Evolutionary conservation across 2,329 filamentous ascomycete genomes (phyloP).

Genomic region (Fusarium robinianum): DNA sequence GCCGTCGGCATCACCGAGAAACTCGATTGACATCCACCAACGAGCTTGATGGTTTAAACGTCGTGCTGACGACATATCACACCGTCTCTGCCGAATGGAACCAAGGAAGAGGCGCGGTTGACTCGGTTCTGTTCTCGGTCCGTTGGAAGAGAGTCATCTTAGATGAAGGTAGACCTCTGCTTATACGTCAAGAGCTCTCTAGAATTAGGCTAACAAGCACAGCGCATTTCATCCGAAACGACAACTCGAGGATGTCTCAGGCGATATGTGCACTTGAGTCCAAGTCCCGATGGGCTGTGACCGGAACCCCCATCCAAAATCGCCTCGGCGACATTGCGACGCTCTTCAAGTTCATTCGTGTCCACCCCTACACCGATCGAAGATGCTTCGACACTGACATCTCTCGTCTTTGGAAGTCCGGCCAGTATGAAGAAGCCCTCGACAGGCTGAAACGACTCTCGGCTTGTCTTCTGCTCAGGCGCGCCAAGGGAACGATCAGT

Average conservation of each 20-base stretch:
- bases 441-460: constrained; percentile 47
- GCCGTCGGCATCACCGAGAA: constrained; percentile 40
- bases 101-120: neutral
- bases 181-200: accelerated
- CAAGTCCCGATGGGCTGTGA: constrained; percentile 50
- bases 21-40: constrained; percentile 10
- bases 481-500: constrained; percentile 45
- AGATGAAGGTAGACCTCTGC: constrained; percentile 16
- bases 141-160: constrained; percentile 41
- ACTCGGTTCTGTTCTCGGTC: constrained; percentile 39
- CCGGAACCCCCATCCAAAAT: constrained; percentile 56
- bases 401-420: constrained; percentile 44
- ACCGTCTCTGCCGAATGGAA: constrained; percentile 46
- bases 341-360: constrained; percentile 50
- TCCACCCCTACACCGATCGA: constrained; percentile 44
- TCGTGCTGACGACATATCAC: constrained; percentile 50
- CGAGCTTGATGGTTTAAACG: constrained; percentile 22
- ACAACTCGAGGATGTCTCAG: constrained; percentile 21
- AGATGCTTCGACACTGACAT: constrained; percentile 23
- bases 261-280: constrained; percentile 46
- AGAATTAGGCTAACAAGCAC: neutral
- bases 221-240: constrained; percentile 28
- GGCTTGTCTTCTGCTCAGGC: constrained; percentile 45
- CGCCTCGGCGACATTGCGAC: constrained; percentile 47
- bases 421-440: constrained; percentile 43